Conservation (phyloP, 768 basidiomycete species). For the Chlorophyllum brunneum region DNA sequence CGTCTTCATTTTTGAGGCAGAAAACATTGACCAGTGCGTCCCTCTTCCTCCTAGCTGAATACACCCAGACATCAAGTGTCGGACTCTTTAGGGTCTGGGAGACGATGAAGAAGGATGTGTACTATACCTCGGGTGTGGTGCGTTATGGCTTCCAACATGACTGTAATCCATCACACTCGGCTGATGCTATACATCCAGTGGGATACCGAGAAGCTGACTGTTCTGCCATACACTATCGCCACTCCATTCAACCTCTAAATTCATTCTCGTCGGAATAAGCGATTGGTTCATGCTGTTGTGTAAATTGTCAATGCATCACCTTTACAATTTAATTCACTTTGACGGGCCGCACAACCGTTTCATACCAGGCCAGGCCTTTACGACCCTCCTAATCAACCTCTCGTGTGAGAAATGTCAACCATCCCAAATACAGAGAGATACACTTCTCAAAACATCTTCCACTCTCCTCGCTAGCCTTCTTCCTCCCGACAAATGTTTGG, state of each 20-base stretch:
- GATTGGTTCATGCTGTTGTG: not conserved
- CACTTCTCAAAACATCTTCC: no score
- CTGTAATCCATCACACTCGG: not conserved
- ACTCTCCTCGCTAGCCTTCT: no score
- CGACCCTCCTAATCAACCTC: no score
- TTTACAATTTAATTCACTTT: no score
- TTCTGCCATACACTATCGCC: conserved; percentile 41
- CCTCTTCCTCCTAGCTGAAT: conserved; percentile 15
- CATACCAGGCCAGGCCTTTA: no score
- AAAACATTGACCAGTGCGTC: conserved; percentile 44
- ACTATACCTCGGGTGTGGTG: conserved; percentile 40
- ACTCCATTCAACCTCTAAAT: conserved; percentile 17
- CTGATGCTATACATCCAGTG: conserved; percentile 33
- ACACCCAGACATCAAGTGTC: not conserved
- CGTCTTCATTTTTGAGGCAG: conserved; percentile 49
- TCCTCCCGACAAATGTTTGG: not conserved
- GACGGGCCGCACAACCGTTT: no score
- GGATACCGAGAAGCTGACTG: conserved; percentile 51
- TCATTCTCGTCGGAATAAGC: not conserved
- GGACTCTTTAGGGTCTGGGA: conserved; percentile 30
- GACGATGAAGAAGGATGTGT: conserved; percentile 36
- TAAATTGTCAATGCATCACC: not conserved
- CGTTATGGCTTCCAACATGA: conserved; percentile 13
- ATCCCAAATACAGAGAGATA: not conserved
- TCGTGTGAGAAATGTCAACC: not conserved